Base-by-base conservation (phyloP, 2,329 filamentous ascomycete species). In the Ophiostoma novo-ulmi region DNA sequence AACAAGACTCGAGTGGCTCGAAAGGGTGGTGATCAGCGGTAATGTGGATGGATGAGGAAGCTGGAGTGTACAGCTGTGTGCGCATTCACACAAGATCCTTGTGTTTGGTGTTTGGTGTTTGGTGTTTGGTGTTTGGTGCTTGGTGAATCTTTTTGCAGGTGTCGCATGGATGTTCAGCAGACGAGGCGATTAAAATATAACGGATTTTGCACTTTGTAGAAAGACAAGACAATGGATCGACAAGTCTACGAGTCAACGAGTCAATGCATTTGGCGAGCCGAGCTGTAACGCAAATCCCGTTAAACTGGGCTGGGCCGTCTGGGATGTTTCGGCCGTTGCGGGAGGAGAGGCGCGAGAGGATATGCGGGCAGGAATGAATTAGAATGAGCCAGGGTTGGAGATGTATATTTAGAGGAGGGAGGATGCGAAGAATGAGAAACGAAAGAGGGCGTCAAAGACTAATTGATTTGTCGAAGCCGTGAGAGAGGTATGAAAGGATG, bases 271-370 rank as follows among this genome's bases (percentile, higher is more conserved):
- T 26, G 17, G 52, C 61, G 61, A 67, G 69, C 69, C 63, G 41
- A 70, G 39, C 64, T n/a, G 71, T 70, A 44, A 65, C 35, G 70
- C 69, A 71, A 67, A 69, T 48, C 41, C 71, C 61, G 69, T 72
- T 48, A 61, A 70, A 58, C 64, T 65, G 69, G 67, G 41, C 55
- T 68, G 71, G 67, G 52, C 69, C 67, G 52, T 44, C 58, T 65
- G 26, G 58, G 36, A 48, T 55, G 67, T 71, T 38, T 72, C 69
- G 69, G 69, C 67, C 71, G 69, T 71, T 72, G 69, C 31, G 36
- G 35, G 22, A 38, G 22, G 31, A 35, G 58, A 44, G 41, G 38
- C 38, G 52, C 55, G 55, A 11, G 55, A 61, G 13, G 55, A 35
- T 2, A 14, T 10, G 35, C 35, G 36, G 6, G 55, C 55, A 61